Conservation (phyloP, 1,139 yeast genomes). For the Wickerhamomyces sp. region DNA sequence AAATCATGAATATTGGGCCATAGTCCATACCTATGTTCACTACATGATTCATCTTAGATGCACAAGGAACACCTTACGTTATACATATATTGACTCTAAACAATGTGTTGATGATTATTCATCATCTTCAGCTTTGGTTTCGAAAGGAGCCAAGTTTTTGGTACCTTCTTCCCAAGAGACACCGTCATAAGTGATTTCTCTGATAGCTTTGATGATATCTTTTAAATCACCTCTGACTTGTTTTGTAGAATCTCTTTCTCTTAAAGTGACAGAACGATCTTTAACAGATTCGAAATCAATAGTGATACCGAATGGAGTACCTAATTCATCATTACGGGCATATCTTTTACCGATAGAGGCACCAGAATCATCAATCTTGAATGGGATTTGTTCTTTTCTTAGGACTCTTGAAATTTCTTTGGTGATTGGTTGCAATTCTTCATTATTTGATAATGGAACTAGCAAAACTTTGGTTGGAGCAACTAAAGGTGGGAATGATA, state of each 20-base stretch:
- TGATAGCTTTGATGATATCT: constrained; percentile 75
- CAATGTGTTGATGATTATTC: constrained; percentile 4
- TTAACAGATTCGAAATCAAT: constrained; percentile 92
- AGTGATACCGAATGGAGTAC: constrained; percentile 98
- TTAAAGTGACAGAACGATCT: constrained; percentile 87
- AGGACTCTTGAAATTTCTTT: constrained; percentile 63
- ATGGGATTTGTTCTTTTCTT: constrained; percentile 81
- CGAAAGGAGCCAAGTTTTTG: constrained; percentile 57
- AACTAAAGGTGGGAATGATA: constrained; percentile 91
- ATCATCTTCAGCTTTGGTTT: constrained; percentile 24
- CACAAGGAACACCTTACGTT: no score
- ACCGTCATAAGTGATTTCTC: constrained; percentile 69
- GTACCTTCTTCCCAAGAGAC: constrained; percentile 86
- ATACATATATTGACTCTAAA: not conserved
- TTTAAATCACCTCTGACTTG: constrained; percentile 93
- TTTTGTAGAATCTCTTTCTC: constrained; percentile 96
- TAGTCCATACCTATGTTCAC: no score
- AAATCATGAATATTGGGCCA: no score
- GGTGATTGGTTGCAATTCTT: constrained; percentile 74
- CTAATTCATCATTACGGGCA: constrained; percentile 98
- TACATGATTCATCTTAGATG: no score
- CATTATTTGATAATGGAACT: constrained; percentile 87
- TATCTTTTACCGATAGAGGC: constrained; percentile 98
- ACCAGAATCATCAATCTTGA: constrained; percentile 95
- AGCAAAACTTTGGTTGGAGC: constrained; percentile 97